Evolutionary conservation across 2,329 filamentous ascomycete genomes (phyloP).

Genomic region (Phaeomoniella chlamydospora): DNA sequence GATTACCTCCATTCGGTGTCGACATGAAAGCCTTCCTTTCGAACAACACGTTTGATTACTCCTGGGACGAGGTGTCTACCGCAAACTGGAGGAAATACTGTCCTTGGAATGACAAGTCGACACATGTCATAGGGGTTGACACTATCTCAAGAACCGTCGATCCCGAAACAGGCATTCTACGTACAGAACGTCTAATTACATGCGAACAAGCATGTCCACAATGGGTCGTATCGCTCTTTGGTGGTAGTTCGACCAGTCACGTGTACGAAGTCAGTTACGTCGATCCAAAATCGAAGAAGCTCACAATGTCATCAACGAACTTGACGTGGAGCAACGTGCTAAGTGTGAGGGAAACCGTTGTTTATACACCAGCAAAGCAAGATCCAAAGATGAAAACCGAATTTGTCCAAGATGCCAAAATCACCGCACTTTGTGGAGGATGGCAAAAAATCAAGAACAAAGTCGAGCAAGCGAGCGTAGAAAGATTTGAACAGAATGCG

Average conservation of each 20-base stretch:
- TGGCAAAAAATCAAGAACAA: slow-evolving; percentile 96
- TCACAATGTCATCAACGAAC: slow-evolving; percentile 95
- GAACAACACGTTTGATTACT: slow-evolving; percentile 84
- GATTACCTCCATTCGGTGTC: slow-evolving; percentile 3
- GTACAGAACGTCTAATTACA: slow-evolving; percentile 52
- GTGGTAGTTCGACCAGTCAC: slow-evolving; percentile 65
- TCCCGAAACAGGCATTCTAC: slow-evolving; percentile 50
- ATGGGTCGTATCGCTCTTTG: slow-evolving; percentile 60
- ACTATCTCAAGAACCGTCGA: slow-evolving; percentile 64
- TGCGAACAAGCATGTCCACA: slow-evolving; percentile 32
- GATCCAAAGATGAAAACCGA: slow-evolving; percentile 48
- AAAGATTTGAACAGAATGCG: slow-evolving; percentile 83
- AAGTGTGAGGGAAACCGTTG: slow-evolving; percentile 82
- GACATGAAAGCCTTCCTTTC: slow-evolving; percentile 93
- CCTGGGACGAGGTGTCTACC: slow-evolving; percentile 94
- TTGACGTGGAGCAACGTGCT: slow-evolving; percentile 84
- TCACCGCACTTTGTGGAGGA: slow-evolving; percentile 86
- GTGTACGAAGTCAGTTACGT: slow-evolving; percentile 96
- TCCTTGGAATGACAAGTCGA: slow-evolving; percentile 97
- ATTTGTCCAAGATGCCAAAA: slow-evolving; percentile 80
- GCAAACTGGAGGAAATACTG: slow-evolving; percentile 99
- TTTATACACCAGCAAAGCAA: slow-evolving; percentile 52
- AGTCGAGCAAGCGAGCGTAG: slow-evolving; percentile 84
- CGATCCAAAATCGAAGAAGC: slow-evolving; percentile 65
- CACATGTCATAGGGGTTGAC: slow-evolving; percentile 90